Evolutionary conservation across 257 asterid genomes (phyloP).

Genomic region (Ophiorrhiza pumila): DNA sequence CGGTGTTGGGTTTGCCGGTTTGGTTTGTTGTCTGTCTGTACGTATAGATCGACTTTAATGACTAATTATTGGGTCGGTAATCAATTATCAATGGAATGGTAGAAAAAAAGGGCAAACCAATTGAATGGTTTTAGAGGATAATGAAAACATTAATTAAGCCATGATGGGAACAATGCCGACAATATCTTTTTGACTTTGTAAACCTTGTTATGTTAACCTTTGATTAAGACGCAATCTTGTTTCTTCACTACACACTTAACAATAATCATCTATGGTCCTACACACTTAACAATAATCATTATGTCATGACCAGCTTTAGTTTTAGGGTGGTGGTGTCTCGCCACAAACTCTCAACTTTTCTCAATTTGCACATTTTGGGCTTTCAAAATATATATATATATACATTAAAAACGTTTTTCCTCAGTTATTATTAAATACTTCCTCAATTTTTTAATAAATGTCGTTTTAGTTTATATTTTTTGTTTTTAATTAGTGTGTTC

Average conservation of each 20-base stretch:
- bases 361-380: no score
- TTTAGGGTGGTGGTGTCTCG: no score
- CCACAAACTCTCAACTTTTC: no score
- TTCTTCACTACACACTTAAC: background rate
- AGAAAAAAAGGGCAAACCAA: slow-evolving; percentile 3
- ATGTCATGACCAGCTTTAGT: no score
- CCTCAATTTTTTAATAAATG: no score
- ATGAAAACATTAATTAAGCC: slow-evolving; percentile 17
- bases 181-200: slow-evolving; percentile 47
- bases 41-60: slow-evolving; percentile 26
- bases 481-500: no score
- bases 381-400: no score
- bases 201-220: slow-evolving; percentile 12
- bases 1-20: slow-evolving; percentile 3
- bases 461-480: no score
- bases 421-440: no score
- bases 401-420: no score
- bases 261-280: no score
- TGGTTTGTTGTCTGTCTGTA: slow-evolving; percentile 37
- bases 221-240: slow-evolving; percentile 9
- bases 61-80: slow-evolving; percentile 52
- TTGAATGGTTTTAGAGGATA: slow-evolving; percentile 4
- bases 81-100: slow-evolving; percentile 4
- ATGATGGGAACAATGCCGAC: slow-evolving; percentile 34
- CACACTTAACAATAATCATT: no score